Conservation (phyloP, 2,329 filamentous ascomycete species). For the Thielaviopsis euricoi region DNA sequence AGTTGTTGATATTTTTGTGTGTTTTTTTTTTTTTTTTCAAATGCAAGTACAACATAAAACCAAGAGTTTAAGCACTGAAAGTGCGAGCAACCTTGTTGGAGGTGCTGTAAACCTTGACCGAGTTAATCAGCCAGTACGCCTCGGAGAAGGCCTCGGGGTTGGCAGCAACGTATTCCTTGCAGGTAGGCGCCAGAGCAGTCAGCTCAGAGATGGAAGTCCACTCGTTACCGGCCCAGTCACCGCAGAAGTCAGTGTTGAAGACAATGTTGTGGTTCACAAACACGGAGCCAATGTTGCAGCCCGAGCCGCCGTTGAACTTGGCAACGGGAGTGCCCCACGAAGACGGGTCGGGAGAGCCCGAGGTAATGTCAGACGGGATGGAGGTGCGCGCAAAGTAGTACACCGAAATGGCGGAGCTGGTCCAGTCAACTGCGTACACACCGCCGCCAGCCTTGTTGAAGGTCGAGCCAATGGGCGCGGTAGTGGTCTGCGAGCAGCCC, state of each 20-base stretch:
- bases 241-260: slow-evolving; percentile 75
- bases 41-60: background rate
- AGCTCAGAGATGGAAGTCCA: slow-evolving; percentile 46
- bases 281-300: slow-evolving; percentile 53
- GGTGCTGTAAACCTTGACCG: slow-evolving; percentile 40
- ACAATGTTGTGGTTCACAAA: slow-evolving; percentile 63
- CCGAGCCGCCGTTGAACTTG: slow-evolving; percentile 45
- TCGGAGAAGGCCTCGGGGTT: slow-evolving; percentile 56
- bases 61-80: slow-evolving; percentile 1
- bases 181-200: slow-evolving; percentile 42
- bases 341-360: slow-evolving; percentile 43
- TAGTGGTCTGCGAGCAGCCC: slow-evolving; percentile 43
- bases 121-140: slow-evolving; percentile 64
- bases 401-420: slow-evolving; percentile 49
- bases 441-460: slow-evolving; percentile 59
- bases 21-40: too few species aligned
- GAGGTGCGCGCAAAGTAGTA: slow-evolving; percentile 62
- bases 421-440: slow-evolving; percentile 66
- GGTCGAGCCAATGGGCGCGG: slow-evolving; percentile 42
- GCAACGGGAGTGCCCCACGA: slow-evolving; percentile 55
- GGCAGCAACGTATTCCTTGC: slow-evolving; percentile 52
- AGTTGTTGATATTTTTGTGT: too few species aligned
- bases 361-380: slow-evolving; percentile 47
- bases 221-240: slow-evolving; percentile 62
- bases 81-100: background rate